These are phyloP conservation scores for Mycotypha africana DNA, from an alignment of 371 early-diverging fungal genomes.

Conservation along the genomic window DNA sequence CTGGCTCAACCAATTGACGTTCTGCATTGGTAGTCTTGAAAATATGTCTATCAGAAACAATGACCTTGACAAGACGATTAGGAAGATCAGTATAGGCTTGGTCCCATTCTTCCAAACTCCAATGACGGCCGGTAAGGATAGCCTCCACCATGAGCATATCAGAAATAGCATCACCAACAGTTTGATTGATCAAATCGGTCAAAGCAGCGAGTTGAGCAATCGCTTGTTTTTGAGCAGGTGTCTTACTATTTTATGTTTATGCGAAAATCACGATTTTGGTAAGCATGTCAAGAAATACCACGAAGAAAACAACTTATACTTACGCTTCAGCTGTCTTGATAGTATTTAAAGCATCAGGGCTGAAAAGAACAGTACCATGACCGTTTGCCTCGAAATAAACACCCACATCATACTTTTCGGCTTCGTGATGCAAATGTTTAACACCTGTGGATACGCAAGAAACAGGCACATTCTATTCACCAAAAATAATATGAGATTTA, in stretches of 20 bases:
- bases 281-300: too few species aligned
- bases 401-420: constrained; percentile 95
- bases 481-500: not conserved
- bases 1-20: constrained; percentile 84
- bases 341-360: constrained; percentile 69
- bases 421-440: constrained; percentile 99
- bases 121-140: constrained; percentile 79
- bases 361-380: constrained; percentile 98
- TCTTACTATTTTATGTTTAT: constrained; percentile 37
- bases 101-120: constrained; percentile 86
- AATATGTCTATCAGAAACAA: constrained; percentile 78
- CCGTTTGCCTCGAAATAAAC: constrained; percentile 99
- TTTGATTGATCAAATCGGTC: constrained; percentile 93
- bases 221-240: constrained; percentile 78
- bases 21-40: constrained; percentile 97
- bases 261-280: too few species aligned
- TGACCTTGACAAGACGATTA: constrained; percentile 93
- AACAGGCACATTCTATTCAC: constrained; percentile 78
- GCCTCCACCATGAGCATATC: constrained; percentile 96
- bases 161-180: constrained; percentile 98
- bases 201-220: constrained; percentile 73
- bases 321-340: constrained; percentile 71
- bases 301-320: constrained; percentile 8
- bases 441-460: constrained; percentile 97
- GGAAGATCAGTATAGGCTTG: constrained; percentile 92